Conservation (phyloP, 139 green algal species). For the Closterium sp. region DNA sequence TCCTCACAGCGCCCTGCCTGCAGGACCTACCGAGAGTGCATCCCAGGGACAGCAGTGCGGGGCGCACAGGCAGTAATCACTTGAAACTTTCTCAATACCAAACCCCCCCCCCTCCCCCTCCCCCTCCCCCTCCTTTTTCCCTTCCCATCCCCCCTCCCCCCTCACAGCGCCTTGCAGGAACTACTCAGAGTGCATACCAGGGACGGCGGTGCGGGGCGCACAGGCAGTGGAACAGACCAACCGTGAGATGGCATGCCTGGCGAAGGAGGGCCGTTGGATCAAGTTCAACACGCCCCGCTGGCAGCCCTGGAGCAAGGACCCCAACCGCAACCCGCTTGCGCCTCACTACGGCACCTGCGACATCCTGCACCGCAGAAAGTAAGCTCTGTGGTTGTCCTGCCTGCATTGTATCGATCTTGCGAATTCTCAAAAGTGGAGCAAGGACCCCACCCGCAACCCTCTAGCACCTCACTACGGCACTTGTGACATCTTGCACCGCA, state of each 20-base stretch:
- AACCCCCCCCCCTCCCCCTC: neutral
- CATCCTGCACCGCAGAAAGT: neutral
- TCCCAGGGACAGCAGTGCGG: neutral
- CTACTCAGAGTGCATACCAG: neutral
- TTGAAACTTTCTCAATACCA: too few relatives aligned
- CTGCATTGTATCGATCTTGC: neutral
- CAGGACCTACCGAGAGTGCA: neutral
- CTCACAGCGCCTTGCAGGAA: too few relatives aligned
- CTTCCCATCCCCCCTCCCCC: neutral
- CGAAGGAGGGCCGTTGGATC: conserved; percentile 6
- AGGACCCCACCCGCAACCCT: too few relatives aligned
- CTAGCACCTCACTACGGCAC: too few relatives aligned
- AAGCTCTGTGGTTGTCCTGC: too few relatives aligned
- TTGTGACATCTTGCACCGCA: too few relatives aligned
- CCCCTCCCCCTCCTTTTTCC: neutral
- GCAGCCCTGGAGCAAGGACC: conserved; percentile 14
- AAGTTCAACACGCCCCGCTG: conserved; percentile 13
- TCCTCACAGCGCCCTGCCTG: too few relatives aligned
- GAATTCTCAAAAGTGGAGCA: too few relatives aligned
- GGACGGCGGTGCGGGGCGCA: neutral
- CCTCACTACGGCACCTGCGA: conserved; percentile 18
- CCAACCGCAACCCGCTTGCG: neutral
- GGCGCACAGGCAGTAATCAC: neutral
- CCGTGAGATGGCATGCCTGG: neutral
- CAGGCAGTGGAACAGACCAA: neutral